These are phyloP conservation scores for Lotus japonicus DNA, from an alignment of 306 rosid species.

Conservation along the genomic window DNA sequence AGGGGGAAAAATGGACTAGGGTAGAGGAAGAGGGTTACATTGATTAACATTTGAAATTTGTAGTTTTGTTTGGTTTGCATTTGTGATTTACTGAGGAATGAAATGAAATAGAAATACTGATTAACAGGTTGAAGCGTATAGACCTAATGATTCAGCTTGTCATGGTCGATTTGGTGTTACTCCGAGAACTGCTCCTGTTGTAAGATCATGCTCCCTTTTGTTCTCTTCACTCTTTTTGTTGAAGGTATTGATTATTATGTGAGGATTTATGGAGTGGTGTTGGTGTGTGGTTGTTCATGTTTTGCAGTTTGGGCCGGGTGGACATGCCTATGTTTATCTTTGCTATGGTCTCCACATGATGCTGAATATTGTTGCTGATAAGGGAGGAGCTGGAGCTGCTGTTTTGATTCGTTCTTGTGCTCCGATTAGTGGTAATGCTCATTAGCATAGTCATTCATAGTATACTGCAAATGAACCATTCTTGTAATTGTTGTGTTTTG, in stretches of 20 bases:
- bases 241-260: too few species aligned
- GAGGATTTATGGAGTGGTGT: neutral
- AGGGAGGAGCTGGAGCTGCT: conserved; percentile 83
- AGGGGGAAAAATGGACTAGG: too few species aligned
- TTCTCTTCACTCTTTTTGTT: neutral
- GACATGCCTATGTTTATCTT: conserved; percentile 82
- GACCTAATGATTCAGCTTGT: conserved; percentile 80
- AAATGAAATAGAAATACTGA: too few species aligned
- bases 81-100: conserved; percentile 8
- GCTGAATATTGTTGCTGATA: conserved; percentile 88
- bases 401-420: conserved; percentile 91
- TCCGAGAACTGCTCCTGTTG: conserved; percentile 84
- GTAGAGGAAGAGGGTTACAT: too few species aligned
- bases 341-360: conserved; percentile 79
- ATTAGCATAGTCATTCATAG: neutral
- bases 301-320: conserved; percentile 81
- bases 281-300: neutral
- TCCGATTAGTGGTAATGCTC: conserved; percentile 64
- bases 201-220: conserved; percentile 32
- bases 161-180: conserved; percentile 91
- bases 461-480: neutral
- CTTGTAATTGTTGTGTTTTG: neutral
- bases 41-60: neutral
- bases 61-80: neutral
- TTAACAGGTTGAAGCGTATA: conserved; percentile 87